Evolutionary conservation across 352 stramenopile genomes (phyloP), one percentile per base, ranked within the genome.

Genomic region (Phytophthora pseudosyringae): DNA sequence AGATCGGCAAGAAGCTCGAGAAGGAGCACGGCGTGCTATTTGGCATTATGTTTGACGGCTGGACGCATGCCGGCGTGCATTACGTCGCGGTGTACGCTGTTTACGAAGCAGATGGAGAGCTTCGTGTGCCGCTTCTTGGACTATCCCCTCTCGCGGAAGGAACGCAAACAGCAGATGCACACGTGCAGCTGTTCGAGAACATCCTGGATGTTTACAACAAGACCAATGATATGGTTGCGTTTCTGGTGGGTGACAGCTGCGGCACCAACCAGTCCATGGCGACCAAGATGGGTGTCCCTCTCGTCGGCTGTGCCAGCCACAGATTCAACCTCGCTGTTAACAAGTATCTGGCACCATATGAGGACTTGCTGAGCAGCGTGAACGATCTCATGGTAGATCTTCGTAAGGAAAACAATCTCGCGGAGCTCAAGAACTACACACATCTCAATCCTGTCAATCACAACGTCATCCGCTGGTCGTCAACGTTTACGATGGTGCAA

Each of bases 281-380:
- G 0, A 74, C 25, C 11, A 65, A 66, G 35, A 38, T 74, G 13
- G 47, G 44, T 3, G 31, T 71, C 0, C 69, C 69, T 5, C 59
- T 70, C 1, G 45, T 70, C 4, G 63, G 69, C 9, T 73, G 64
- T 55, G 45, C 69, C 3, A 73, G 53, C 33, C 69, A 77, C 15
- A 21, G 64, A 5, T 68, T 73, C 31, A 71, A 71, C 21, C 39
- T 77, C 10, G 64, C 58, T 0, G 41, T 67, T 0, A 47, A 45
- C 35, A 29, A 50, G 28, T 69, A 63, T 15, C 13, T 76, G n/a
- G 21, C 16, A 1, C 29, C 58, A 12, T 55, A 59, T 25, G 26
- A 59, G n/a, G 31, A 43, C 21, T 15, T 52, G 15, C 49, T 71
- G 4, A 9, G 1, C 29, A 48, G 63, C 11, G 57, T 73, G 18